A percentile compares a stretch with the other conserved stretches of the same genome.
Evolutionary conservation across 106 monocot genomes (phyloP).

Genomic region (Dendrobium chrysotoxum): DNA sequence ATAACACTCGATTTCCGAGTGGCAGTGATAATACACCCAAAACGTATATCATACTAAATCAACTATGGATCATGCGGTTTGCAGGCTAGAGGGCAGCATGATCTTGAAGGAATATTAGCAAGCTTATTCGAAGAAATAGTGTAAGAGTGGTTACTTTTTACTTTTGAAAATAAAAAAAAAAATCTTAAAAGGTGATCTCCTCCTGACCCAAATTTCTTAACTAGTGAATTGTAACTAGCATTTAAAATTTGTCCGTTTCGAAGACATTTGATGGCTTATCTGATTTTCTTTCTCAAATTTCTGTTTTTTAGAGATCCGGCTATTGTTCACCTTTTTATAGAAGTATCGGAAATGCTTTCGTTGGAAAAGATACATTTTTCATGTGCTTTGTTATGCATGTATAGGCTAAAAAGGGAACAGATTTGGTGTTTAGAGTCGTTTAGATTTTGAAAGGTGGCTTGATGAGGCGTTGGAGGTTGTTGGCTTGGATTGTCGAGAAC

Average conservation of each 20-base stretch:
- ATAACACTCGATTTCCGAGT: not conserved
- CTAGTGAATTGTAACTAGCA: not conserved
- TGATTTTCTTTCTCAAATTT: not conserved
- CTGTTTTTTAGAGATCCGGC: not conserved
- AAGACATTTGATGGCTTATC: too few relatives aligned
- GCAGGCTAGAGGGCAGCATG: not conserved
- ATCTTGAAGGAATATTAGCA: not conserved
- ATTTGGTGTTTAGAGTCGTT: not conserved
- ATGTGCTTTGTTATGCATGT: not conserved
- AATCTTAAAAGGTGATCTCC: not conserved
- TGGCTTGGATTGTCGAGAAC: not conserved
- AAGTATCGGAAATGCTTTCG: not conserved
- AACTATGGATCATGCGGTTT: not conserved
- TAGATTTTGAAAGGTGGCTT: not conserved
- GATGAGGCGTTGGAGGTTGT: not conserved
- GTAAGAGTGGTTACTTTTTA: not conserved
- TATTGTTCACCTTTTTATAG: not conserved
- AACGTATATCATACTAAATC: not conserved
- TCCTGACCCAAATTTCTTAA: not conserved
- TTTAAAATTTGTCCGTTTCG: too few relatives aligned
- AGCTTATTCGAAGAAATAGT: not conserved
- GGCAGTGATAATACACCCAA: not conserved
- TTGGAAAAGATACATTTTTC: not conserved
- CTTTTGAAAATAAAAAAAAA: not conserved
- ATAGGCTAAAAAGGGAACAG: not conserved